A percentile compares a stretch with the other conserved stretches of the same genome.
phyloP scores from a whole-genome alignment of 1,284 basidiomycete genomes.

The Phellopilus nigrolimitatus region DNA sequence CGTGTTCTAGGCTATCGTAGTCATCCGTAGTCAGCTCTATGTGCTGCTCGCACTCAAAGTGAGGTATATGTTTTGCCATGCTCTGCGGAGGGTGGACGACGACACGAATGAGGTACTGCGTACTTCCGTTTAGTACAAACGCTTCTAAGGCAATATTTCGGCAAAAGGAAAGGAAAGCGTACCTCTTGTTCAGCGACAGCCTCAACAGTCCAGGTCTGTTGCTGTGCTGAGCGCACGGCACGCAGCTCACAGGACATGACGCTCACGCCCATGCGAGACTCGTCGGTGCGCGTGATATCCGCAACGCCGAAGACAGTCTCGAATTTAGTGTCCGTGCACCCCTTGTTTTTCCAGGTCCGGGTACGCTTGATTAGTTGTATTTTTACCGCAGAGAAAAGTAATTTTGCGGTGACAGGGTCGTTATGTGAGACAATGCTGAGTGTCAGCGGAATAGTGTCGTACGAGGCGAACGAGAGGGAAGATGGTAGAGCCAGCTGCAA shows the following conservation, averaged over 20 bases:
- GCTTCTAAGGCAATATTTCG: conserved; percentile 3
- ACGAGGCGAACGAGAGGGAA: conserved; percentile 36
- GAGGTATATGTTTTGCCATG: conserved; percentile 34
- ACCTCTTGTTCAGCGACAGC: conserved; percentile 28
- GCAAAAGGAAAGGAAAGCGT: conserved; percentile 11
- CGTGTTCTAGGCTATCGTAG: conserved; percentile 28
- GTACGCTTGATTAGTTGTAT: conserved; percentile 38
- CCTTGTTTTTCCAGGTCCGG: conserved; percentile 29
- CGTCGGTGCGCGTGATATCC: conserved; percentile 24
- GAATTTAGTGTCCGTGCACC: conserved; percentile 25
- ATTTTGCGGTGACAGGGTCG: conserved; percentile 35
- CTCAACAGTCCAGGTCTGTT: conserved; percentile 29
- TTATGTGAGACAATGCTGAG: conserved; percentile 35
- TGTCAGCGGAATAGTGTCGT: conserved; percentile 38
- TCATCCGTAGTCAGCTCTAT: conserved; percentile 40
- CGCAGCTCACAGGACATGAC: conserved; percentile 27
- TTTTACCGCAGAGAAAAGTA: conserved; percentile 33
- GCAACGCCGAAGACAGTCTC: conserved; percentile 27
- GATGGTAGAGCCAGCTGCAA: conserved; percentile 37
- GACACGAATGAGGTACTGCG: conserved; percentile 38
- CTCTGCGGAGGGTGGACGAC: conserved; percentile 32
- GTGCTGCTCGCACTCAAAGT: conserved; percentile 35
- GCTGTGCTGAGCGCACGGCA: conserved; percentile 27
- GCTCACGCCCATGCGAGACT: conserved; percentile 26
- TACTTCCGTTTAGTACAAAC: conserved; percentile 10